Conservation (phyloP, 2,329 filamentous ascomycete species). For the Aspergillus sp. region DNA sequence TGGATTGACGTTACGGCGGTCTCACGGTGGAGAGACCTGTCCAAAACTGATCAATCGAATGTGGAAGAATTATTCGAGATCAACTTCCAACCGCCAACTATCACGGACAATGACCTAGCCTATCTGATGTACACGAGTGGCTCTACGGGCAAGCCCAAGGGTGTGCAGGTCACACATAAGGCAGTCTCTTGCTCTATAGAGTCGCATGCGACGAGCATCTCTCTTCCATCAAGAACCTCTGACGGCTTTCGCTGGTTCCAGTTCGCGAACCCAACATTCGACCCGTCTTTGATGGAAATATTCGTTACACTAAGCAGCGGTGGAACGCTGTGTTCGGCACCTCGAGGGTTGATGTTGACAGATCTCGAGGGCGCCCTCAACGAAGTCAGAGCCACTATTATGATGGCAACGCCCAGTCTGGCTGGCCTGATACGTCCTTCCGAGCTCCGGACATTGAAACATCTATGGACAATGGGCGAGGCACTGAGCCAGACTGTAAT, state of each 20-base stretch:
- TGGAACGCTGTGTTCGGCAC: conserved; percentile 36
- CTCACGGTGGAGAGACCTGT: conserved; percentile 19
- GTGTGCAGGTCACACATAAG: conserved; percentile 32
- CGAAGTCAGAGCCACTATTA: conserved; percentile 34
- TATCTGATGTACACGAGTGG: conserved; percentile 37
- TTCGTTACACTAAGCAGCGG: conserved; percentile 32
- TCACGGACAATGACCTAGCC: conserved; percentile 25
- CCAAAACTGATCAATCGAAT: neutral
- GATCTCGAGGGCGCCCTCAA: conserved; percentile 28
- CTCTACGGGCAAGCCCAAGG: conserved; percentile 36
- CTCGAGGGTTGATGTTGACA: conserved; percentile 29
- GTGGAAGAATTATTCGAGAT: too few species aligned
- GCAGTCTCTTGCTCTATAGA: conserved; percentile 33
- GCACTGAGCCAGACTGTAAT: conserved; percentile 33
- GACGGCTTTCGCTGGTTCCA: conserved; percentile 39
- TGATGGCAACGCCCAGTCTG: conserved; percentile 42
- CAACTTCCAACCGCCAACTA: conserved; percentile 6
- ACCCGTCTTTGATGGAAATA: conserved; percentile 32
- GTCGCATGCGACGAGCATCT: conserved; percentile 27
- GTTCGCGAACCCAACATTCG: conserved; percentile 37
- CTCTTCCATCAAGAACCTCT: conserved; percentile 18
- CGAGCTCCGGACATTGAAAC: conserved; percentile 24
- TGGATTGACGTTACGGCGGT: conserved; percentile 26
- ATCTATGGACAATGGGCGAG: conserved; percentile 38
- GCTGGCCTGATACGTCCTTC: conserved; percentile 32